Evolutionary conservation across 2,329 filamentous ascomycete genomes (phyloP).

Genomic region (Aureobasidium zeae): DNA sequence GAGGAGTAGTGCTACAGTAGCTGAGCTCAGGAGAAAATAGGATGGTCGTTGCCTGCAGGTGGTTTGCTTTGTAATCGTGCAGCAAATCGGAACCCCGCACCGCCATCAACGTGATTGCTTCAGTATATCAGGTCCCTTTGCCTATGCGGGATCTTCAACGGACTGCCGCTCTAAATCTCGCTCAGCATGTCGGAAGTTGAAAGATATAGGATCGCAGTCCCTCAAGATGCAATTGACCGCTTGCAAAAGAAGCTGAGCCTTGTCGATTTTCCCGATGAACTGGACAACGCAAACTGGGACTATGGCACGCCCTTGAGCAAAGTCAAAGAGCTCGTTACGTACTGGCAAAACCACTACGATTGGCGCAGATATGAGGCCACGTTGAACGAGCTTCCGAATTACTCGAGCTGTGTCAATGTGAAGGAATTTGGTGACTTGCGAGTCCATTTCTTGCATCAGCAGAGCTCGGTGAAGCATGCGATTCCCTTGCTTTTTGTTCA

Average conservation of each 20-base stretch:
- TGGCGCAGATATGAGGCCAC: conserved; percentile 52
- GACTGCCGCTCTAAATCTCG: no score
- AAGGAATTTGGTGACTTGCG: conserved; percentile 51
- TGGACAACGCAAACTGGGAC: conserved; percentile 44
- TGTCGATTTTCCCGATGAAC: conserved; percentile 16
- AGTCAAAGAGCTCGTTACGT: conserved; percentile 47
- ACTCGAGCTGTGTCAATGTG: conserved; percentile 43
- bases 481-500: conserved; percentile 60
- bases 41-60: no score
- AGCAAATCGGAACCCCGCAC: no score
- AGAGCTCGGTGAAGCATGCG: conserved; percentile 40
- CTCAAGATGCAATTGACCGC: background rate
- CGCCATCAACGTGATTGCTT: no score
- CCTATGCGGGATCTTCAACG: no score
- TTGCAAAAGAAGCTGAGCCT: conserved; percentile 9
- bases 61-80: no score
- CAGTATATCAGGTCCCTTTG: no score
- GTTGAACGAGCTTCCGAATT: conserved; percentile 54
- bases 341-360: conserved; percentile 51
- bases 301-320: conserved; percentile 53
- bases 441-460: conserved; percentile 57
- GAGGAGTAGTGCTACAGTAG: no score
- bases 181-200: conserved; percentile 3
- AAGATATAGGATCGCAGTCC: background rate
- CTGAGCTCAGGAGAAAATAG: no score